These are phyloP conservation scores for Fusarium mundagurra DNA, from an alignment of 2,329 filamentous ascomycete genomes.

Conservation along the genomic window DNA sequence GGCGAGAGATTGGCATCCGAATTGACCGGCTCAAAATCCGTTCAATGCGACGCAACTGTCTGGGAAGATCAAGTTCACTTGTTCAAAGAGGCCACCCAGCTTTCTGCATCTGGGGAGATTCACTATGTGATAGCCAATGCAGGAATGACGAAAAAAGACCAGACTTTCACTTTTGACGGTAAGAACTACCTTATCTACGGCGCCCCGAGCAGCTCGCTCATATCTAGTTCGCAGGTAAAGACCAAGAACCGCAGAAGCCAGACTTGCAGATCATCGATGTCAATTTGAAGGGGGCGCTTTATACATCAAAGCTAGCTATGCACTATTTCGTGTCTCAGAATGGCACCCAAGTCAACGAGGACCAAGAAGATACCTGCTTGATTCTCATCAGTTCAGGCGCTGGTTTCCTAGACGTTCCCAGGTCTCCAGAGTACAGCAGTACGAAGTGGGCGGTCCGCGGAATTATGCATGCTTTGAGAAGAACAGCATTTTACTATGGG, in stretches of 20 bases:
- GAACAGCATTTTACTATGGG: background rate
- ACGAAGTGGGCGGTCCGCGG: slow-evolving; percentile 8
- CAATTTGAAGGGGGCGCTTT: background rate
- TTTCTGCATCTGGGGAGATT: background rate
- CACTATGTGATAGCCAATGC: slow-evolving; percentile 7
- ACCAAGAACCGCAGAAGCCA: background rate
- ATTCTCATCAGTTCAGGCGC: background rate
- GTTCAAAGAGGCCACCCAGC: background rate
- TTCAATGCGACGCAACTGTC: background rate
- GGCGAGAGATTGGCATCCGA: background rate
- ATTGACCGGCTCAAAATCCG: background rate
- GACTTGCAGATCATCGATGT: background rate
- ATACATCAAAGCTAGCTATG: background rate
- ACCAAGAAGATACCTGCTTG: background rate
- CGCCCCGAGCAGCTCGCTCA: background rate
- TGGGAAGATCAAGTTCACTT: background rate
- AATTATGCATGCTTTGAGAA: slow-evolving; percentile 5
- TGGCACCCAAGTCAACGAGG: fast-evolving
- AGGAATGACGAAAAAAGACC: background rate
- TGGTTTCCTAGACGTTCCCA: background rate
- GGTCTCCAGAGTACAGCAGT: slow-evolving; percentile 5
- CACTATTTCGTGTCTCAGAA: background rate
- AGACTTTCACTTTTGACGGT: background rate
- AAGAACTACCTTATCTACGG: fast-evolving
- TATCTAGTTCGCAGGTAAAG: background rate